Evolutionary conservation across 805 yeast genomes (phyloP), one percentile per base, ranked within the genome.

Genomic region (Clavispora phyllophila): DNA sequence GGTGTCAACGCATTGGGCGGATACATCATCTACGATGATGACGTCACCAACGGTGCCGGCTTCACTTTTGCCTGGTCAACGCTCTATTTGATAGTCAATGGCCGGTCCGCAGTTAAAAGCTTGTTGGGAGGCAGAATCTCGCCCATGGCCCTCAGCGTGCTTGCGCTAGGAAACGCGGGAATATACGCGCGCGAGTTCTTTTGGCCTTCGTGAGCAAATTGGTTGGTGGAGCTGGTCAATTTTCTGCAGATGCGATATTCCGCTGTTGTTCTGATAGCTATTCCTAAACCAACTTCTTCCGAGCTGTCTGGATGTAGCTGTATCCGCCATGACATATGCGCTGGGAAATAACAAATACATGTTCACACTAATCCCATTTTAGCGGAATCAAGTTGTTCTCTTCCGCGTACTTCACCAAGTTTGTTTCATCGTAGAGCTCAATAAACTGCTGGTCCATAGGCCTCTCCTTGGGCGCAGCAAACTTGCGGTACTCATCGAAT

Each of bases 401-500:
- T 5, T 55, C 53, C 5, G 89, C 89, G 49, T 69, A 73, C 36
- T 72, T 61, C 13, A 70, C 72, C n/a, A 86, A 78, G 43, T 77
- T 82, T 4, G 66, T 58, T 40, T 81, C 86, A 54, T 89, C 84
- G 60, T 85, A 91, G 71, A 88, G 71, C 65, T 93, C 99, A 46
- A 91, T 91, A 56, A 91, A 85, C 61, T 91, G 96, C 61, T 89
- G 96, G 65, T 93, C 99, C 70, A 93, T 72, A 13, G 97, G 95
- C 50, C 99, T 73, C 44, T 89, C 93, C 63, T 93, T 93, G 9
- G 99, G 99, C 41, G 84, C 84, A 7, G 98, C 96, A 68, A 89
- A 93, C 55, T 91, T 76, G 46, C 99, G 70, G 65, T 93, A 93
- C 60, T 93, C 99, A 56, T 93, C 98, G 57, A 93, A 89, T 15